A percentile compares a stretch with the other conserved stretches of the same genome.
These are phyloP conservation scores for Trametes cubensis DNA, from an alignment of 768 basidiomycete species.

Conservation along the genomic window DNA sequence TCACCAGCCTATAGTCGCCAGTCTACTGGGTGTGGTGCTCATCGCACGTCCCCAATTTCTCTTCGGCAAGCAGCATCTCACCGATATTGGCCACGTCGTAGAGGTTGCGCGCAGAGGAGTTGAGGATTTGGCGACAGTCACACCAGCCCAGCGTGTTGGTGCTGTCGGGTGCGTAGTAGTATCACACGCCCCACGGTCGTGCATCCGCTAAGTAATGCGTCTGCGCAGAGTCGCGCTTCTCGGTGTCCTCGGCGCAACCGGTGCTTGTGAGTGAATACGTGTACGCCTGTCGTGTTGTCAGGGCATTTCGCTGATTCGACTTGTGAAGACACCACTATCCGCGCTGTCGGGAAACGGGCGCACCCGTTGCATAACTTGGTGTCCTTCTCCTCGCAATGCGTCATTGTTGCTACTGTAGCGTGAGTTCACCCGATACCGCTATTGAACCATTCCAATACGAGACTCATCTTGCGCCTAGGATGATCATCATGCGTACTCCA, in stretches of 20 bases:
- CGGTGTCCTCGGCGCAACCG: slow-evolving; percentile 66
- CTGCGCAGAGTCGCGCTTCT: slow-evolving; percentile 56
- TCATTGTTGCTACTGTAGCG: slow-evolving; percentile 42
- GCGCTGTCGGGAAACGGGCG: slow-evolving; percentile 75
- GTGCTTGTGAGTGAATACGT: slow-evolving; percentile 58
- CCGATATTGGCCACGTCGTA: not conserved
- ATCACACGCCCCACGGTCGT: not conserved
- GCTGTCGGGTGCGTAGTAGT: slow-evolving; percentile 56
- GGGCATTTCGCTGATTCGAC: not conserved
- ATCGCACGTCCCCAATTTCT: slow-evolving; percentile 79
- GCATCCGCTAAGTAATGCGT: not conserved
- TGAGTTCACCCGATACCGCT: slow-evolving; percentile 12
- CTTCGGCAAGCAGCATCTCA: slow-evolving; percentile 49
- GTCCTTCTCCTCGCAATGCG: slow-evolving; percentile 64
- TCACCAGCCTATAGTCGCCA: slow-evolving; percentile 46
- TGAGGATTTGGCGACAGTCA: slow-evolving; percentile 21
- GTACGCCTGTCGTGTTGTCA: not conserved
- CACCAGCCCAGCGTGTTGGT: slow-evolving; percentile 46
- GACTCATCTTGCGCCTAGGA: slow-evolving; percentile 36
- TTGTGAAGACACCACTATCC: slow-evolving; percentile 50
- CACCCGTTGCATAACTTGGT: slow-evolving; percentile 72
- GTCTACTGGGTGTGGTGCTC: slow-evolving; percentile 75
- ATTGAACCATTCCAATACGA: not conserved
- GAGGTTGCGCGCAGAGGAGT: slow-evolving; percentile 14
- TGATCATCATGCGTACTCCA: slow-evolving; percentile 43